These are phyloP conservation scores for Baorangia bicolor DNA, from an alignment of 768 basidiomycete genomes.

Conservation along the genomic window DNA sequence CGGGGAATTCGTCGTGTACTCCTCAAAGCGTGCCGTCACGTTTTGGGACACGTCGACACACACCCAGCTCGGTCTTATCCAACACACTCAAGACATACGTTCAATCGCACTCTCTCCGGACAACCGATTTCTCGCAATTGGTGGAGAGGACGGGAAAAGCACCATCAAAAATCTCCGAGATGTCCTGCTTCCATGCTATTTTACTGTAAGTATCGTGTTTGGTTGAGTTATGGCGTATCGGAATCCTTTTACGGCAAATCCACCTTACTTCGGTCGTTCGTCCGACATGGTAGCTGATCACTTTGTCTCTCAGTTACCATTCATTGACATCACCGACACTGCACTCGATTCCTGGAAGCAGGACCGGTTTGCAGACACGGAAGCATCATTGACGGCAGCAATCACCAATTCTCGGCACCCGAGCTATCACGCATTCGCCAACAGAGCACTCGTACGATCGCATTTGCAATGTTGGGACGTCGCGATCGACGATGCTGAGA, in stretches of 20 bases:
- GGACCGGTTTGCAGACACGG: not conserved
- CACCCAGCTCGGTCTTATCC: not conserved
- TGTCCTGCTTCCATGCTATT: no score
- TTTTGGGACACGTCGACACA: constrained; percentile 6
- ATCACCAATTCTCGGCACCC: not conserved
- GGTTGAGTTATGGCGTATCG: not conserved
- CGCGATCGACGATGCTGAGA: no score
- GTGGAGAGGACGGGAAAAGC: not conserved
- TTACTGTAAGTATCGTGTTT: not conserved
- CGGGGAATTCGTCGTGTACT: not conserved
- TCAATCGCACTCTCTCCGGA: not conserved
- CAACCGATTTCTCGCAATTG: not conserved
- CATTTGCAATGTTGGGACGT: not conserved
- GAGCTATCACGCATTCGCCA: not conserved
- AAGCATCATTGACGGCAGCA: not conserved
- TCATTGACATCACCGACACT: not conserved
- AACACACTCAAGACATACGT: not conserved
- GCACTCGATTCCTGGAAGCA: not conserved
- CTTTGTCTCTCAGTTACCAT: not conserved
- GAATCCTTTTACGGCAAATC: no score
- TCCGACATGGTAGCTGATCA: not conserved
- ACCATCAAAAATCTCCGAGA: not conserved
- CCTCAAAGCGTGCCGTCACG: not conserved
- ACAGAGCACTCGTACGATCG: constrained; percentile 4
- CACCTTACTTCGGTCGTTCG: not conserved